These are phyloP conservation scores for Aspergillus floridensis DNA, from an alignment of 2,329 filamentous ascomycete species.

Conservation along the genomic window DNA sequence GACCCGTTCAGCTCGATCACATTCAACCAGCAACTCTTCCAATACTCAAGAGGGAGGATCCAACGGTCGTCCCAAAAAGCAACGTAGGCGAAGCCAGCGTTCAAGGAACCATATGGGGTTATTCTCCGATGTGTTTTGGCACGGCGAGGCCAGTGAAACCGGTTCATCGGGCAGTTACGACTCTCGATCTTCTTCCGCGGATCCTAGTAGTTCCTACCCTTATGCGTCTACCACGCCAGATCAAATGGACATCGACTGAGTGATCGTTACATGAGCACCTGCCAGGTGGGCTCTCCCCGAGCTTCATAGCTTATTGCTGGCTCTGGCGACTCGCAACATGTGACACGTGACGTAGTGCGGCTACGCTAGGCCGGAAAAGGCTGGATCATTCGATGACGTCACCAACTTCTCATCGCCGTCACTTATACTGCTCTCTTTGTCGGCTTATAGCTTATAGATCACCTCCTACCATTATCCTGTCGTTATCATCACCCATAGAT, in stretches of 20 bases:
- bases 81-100: conserved; percentile 24
- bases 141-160: conserved; percentile 16
- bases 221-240: conserved; percentile 21
- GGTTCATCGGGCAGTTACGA: conserved; percentile 21
- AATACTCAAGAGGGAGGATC: conserved; percentile 15
- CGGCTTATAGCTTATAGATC: background rate
- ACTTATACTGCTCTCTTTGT: background rate
- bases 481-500: background rate
- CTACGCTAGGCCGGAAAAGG: conserved; percentile 7
- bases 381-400: conserved; percentile 33
- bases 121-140: conserved; percentile 9
- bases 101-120: conserved; percentile 14
- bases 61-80: conserved; percentile 26
- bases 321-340: background rate
- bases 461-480: background rate
- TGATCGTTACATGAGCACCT: background rate
- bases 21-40: background rate
- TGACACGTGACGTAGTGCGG: conserved; percentile 1
- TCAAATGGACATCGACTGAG: conserved; percentile 38
- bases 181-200: conserved; percentile 21
- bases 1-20: background rate
- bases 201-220: conserved; percentile 17
- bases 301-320: background rate
- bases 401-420: conserved; percentile 22
- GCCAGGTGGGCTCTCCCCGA: background rate